Evolutionary conservation across 106 monocot genomes (phyloP).

Genomic region (Phalaenopsis equestris): DNA sequence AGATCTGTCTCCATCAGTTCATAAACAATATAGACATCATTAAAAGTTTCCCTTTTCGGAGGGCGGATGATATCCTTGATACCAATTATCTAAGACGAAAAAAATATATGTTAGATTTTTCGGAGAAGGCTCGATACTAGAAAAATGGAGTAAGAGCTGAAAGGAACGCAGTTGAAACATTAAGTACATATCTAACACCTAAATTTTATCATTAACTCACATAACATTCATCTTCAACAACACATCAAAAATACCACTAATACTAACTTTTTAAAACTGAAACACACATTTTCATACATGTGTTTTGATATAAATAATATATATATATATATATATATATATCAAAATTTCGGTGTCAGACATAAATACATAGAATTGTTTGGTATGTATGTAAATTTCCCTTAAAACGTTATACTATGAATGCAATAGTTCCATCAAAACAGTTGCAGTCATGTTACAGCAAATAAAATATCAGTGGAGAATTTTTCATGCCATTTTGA

Average conservation of each 20-base stretch:
- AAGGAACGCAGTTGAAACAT: neutral
- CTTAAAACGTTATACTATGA: neutral
- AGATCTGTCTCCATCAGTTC: conserved; percentile 58
- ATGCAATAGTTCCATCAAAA: neutral
- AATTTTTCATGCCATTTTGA: neutral
- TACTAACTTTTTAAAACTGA: too few relatives aligned
- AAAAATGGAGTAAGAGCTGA: neutral
- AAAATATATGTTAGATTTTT: neutral
- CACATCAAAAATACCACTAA: too few relatives aligned
- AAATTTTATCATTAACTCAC: too few relatives aligned
- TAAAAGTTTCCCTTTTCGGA: conserved; percentile 40
- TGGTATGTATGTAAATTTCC: too few relatives aligned
- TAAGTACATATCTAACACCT: neutral
- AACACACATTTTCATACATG: too few relatives aligned
- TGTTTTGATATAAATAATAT: too few relatives aligned
- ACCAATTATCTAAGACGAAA: conserved; percentile 27
- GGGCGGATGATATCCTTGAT: conserved; percentile 55
- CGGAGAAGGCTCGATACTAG: neutral
- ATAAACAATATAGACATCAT: conserved; percentile 48
- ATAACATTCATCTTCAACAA: too few relatives aligned
- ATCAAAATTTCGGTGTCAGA: too few relatives aligned
- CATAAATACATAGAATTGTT: too few relatives aligned
- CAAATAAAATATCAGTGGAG: neutral
- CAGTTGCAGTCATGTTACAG: neutral
- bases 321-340: too few relatives aligned